A percentile compares a stretch with the other conserved stretches of the same genome.
Conservation (phyloP, 352 stramenopile species). For the Blastocystis sp. region DNA sequence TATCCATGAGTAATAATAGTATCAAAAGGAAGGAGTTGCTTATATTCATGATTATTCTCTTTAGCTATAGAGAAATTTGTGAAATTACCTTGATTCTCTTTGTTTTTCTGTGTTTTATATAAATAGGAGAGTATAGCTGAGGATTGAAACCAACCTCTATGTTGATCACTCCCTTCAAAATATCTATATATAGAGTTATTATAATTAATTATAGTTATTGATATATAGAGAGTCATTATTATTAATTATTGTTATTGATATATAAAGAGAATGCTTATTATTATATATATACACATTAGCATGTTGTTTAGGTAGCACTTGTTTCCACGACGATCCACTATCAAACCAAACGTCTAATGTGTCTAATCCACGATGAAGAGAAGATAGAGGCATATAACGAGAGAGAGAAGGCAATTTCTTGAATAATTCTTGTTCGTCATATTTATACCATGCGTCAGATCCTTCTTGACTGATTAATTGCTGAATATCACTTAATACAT, state of each 20-base stretch:
- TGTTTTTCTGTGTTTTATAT: too few species aligned
- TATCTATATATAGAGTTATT: neutral
- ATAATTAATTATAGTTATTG: neutral
- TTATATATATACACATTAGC: conserved; percentile 73
- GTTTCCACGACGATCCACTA: conserved; percentile 65
- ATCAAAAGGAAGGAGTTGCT: conserved; percentile 66
- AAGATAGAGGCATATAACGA: neutral
- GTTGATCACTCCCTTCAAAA: conserved; percentile 65
- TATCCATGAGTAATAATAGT: conserved; percentile 92
- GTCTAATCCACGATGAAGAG: conserved; percentile 55
- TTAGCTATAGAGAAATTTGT: conserved; percentile 59
- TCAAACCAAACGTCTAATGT: conserved; percentile 99
- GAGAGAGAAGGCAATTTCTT: neutral
- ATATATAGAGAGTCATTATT: conserved; percentile 1
- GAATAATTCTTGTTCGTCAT: too few species aligned
- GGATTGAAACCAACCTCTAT: conserved; percentile 97
- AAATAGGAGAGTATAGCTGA: conserved; percentile 45
- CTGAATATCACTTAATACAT: conserved; percentile 46
- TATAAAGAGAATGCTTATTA: neutral
- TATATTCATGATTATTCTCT: conserved; percentile 33
- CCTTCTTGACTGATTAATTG: conserved; percentile 60
- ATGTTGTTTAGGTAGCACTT: conserved; percentile 53
- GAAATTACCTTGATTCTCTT: too few species aligned
- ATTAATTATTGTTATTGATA: neutral
- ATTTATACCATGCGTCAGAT: conserved; percentile 82